Conservation (phyloP, 2,329 filamentous ascomycete species). For the Cladosporium oxysporum region DNA sequence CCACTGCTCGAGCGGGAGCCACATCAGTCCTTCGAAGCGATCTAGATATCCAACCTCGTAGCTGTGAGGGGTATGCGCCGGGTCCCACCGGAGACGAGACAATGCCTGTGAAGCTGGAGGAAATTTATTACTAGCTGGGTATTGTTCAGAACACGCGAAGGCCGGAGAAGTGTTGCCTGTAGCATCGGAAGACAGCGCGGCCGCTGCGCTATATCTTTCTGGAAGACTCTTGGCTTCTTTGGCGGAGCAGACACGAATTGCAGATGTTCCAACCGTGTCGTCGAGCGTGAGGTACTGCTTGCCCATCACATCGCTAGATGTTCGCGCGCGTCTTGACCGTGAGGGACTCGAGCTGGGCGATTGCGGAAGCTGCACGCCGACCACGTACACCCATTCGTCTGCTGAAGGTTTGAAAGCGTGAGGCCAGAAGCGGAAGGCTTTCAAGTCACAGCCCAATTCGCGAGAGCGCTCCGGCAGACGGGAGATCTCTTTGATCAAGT, state of each 20-base stretch:
- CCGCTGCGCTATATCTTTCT: not conserved
- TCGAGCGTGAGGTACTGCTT: not conserved
- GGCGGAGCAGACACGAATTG: not conserved
- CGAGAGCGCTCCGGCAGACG: not conserved
- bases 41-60: slow-evolving; percentile 58
- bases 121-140: not conserved
- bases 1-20: slow-evolving; percentile 53
- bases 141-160: not conserved
- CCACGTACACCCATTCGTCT: slow-evolving; percentile 17
- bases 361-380: not conserved
- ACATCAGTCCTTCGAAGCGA: slow-evolving; percentile 49
- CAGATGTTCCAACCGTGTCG: not conserved
- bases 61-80: slow-evolving; percentile 44
- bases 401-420: slow-evolving; percentile 12
- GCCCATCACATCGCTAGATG: not conserved
- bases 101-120: slow-evolving; percentile 18
- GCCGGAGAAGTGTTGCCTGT: too few relatives aligned
- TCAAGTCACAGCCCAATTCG: not conserved
- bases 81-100: slow-evolving; percentile 49
- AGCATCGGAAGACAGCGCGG: not conserved
- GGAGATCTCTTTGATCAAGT: not conserved
- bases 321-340: not conserved
- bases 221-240: not conserved
- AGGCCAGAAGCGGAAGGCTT: slow-evolving; percentile 9
- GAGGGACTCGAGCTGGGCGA: not conserved